These are phyloP conservation scores for Peronospora destructor DNA, from an alignment of 352 stramenopile species.

Conservation along the genomic window DNA sequence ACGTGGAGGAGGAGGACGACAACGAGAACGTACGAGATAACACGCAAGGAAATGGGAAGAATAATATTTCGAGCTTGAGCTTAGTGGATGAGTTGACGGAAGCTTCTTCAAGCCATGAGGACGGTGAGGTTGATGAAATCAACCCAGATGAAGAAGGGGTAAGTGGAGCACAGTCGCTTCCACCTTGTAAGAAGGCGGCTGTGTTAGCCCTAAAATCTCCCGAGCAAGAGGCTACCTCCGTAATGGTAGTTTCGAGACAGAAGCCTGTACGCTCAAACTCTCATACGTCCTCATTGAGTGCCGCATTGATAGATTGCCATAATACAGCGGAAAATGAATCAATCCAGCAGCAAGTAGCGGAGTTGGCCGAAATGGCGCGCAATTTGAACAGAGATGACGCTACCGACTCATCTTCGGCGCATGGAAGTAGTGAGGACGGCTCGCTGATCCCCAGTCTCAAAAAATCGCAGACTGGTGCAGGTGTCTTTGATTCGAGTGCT, in stretches of 20 bases:
- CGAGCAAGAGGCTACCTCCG: background rate
- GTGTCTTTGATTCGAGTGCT: slow-evolving; percentile 14
- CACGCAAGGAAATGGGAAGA: background rate
- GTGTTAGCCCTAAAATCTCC: background rate
- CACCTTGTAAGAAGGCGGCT: slow-evolving; percentile 3
- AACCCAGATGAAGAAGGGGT: background rate
- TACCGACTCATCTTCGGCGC: slow-evolving; percentile 27
- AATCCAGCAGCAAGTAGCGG: slow-evolving; percentile 33
- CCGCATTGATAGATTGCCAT: slow-evolving; percentile 7
- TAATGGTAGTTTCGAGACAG: background rate
- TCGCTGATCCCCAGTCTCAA: slow-evolving; percentile 27
- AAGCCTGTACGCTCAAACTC: slow-evolving; percentile 1
- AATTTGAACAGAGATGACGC: slow-evolving; percentile 33
- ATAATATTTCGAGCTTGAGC: slow-evolving; percentile 8
- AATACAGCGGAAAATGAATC: slow-evolving; percentile 28
- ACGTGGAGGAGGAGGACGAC: slow-evolving; percentile 8
- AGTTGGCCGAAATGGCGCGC: slow-evolving; percentile 35
- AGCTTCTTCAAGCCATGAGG: background rate
- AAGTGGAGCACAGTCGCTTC: background rate
- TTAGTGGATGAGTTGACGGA: slow-evolving; percentile 10
- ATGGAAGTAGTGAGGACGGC: slow-evolving; percentile 28
- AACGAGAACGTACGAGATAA: background rate
- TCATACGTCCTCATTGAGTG: slow-evolving; percentile 7
- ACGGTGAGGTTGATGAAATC: slow-evolving; percentile 1
- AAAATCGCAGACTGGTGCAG: slow-evolving; percentile 14